Percentiles rank a stretch among this genome's conserved stretches.
phyloP scores from a whole-genome alignment of 2,329 filamentous ascomycete genomes.

The Emergomyces africanus region DNA sequence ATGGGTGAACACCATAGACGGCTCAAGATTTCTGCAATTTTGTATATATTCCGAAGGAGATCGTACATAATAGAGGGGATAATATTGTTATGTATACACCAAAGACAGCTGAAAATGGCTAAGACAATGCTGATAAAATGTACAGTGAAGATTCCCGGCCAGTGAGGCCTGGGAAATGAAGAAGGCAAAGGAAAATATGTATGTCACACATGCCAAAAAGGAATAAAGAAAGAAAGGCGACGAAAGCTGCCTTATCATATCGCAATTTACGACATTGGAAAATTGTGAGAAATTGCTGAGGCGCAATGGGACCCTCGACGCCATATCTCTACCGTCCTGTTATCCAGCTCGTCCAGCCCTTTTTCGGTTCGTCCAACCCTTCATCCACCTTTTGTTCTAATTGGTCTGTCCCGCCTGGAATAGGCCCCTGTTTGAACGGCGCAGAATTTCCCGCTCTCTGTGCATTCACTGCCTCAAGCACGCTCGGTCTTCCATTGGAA shows the following conservation, averaged over 20 bases:
- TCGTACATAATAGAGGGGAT: neutral
- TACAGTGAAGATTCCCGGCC: neutral
- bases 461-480: conserved; percentile 26
- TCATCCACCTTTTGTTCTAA: neutral
- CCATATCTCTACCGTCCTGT: conserved; percentile 21
- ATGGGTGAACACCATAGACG: neutral
- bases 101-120: conserved; percentile 1
- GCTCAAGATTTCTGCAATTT: neutral
- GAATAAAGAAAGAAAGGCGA: neutral
- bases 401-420: neutral
- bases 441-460: conserved; percentile 19
- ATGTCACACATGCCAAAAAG: neutral
- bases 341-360: conserved; percentile 29
- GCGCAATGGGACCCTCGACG: neutral
- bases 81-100: neutral
- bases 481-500: conserved; percentile 14
- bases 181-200: neutral
- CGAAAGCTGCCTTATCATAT: neutral
- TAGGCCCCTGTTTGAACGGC: neutral
- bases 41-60: neutral
- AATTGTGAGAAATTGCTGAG: neutral
- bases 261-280: neutral
- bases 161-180: neutral
- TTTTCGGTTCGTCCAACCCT: conserved; percentile 18
- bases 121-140: conserved; percentile 1